Evolutionary conservation across 257 asterid species (phyloP), one percentile per base, ranked within the genome.

Genomic region (Plantago major): DNA sequence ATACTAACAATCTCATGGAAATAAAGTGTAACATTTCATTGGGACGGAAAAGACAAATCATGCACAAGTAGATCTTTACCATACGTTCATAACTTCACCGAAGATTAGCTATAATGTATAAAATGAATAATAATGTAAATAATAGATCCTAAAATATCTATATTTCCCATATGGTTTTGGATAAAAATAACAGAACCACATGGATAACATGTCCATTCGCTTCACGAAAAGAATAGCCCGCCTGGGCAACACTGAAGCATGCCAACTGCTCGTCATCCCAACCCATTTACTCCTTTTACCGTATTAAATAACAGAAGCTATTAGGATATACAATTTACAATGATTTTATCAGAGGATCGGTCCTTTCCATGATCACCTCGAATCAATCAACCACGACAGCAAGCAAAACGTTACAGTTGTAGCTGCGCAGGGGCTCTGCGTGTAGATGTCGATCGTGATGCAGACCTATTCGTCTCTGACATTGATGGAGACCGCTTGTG

Each of bases 261-360:
- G 65, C 46, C 67, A 66, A 61, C 67, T 63, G 63, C 69, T 76
- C 73, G 58, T 68, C 76, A 60, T 62, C 76, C 79, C 68, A 65
- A 63, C 73, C 78, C 66, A 52, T 67, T 37, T 17, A 60, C 40
- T 3, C 40, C 40, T 33, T 33, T 33, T 33, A 33, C 6, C 8
- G 40, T 33, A 65, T 73, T 72, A 71, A 66, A 79, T 79, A 64
- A 56, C 76, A 79, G 77, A 78, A 75, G 75, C 95, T 82, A 80
- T 70, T 69, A 60, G 77, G 70, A 84, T 79, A 80, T 83, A 84
- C 90, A 84, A 82, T 86, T 84, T 88, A 88, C 98, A 84, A 60
- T 60, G 58, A 63, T 72, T 60, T 65, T 70, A 46, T 59, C 40
- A 63, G 55, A 58, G 11, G 54, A 48, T n/a, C 52, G 19, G 26